Evolutionary conservation across 2,329 filamentous ascomycete species (phyloP).

Genomic region (Zymoseptoria passerinii): DNA sequence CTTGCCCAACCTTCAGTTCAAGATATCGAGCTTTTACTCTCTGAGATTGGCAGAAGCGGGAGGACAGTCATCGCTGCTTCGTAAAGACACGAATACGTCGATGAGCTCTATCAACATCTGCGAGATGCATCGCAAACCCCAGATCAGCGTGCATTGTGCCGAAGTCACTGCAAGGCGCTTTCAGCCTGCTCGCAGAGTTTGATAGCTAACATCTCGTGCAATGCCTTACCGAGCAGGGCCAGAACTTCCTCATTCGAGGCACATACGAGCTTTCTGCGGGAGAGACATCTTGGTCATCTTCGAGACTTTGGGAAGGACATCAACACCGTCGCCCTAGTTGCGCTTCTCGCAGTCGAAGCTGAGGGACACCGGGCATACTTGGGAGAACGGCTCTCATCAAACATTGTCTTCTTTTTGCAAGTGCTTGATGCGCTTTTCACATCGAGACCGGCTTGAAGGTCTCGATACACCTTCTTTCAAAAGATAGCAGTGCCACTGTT

Average conservation of each 20-base stretch:
- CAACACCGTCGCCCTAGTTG: not conserved
- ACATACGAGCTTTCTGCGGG: not conserved
- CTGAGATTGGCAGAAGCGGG: conserved; percentile 4
- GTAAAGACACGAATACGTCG: conserved; percentile 4
- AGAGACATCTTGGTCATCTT: not conserved
- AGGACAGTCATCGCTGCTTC: conserved; percentile 3
- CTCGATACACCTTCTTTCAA: not conserved
- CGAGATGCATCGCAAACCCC: conserved; percentile 3
- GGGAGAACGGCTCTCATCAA: not conserved
- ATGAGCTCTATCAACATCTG: conserved; percentile 14
- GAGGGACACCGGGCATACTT: not conserved
- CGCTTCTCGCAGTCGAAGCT: conserved; percentile 1
- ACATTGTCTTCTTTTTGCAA: conserved; percentile 5
- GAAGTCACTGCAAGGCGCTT: conserved; percentile 7
- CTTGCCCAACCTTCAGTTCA: conserved; percentile 14
- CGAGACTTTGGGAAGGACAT: not conserved
- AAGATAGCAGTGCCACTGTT: conserved; percentile 4
- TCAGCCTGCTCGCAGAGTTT: conserved; percentile 13
- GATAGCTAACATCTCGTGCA: not conserved
- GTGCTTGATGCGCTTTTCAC: conserved; percentile 2
- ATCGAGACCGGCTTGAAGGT: not conserved
- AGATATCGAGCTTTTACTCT: conserved; percentile 16
- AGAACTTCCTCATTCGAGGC: not conserved
- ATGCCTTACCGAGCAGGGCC: not conserved
- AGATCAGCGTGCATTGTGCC: conserved; percentile 13